Evolutionary conservation across 1,139 yeast species (phyloP).

Genomic region (Yamadazyma pseudoaaseri): DNA sequence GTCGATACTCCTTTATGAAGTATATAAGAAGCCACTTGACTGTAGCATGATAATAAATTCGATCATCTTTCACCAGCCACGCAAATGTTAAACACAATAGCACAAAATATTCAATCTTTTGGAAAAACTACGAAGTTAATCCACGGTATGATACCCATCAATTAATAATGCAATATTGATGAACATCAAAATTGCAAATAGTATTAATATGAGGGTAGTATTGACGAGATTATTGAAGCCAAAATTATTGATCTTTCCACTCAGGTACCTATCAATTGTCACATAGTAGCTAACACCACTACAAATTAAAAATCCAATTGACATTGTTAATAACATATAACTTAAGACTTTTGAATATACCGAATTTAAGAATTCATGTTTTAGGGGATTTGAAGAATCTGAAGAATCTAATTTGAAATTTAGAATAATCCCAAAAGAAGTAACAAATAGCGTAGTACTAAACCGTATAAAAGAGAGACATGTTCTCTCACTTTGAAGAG

Average conservation of each 20-base stretch:
- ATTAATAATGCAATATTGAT: conserved; percentile 43
- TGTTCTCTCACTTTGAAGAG: conserved; percentile 60
- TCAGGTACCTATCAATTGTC: conserved; percentile 46
- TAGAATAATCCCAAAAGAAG: conserved; percentile 52
- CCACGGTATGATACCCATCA: conserved; percentile 30
- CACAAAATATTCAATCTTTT: too few relatives aligned
- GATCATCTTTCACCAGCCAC: too few relatives aligned
- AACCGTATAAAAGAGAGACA: conserved; percentile 53
- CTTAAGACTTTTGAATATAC: conserved; percentile 35
- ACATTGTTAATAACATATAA: conserved; percentile 36
- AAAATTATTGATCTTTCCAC: conserved; percentile 40
- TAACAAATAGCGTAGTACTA: conserved; percentile 47
- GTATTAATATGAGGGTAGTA: conserved; percentile 34
- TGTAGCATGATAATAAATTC: too few relatives aligned
- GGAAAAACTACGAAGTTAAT: too few relatives aligned
- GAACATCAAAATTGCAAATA: conserved; percentile 42
- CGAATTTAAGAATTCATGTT: conserved; percentile 13
- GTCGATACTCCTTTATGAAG: too few relatives aligned
- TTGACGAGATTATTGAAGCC: conserved; percentile 39
- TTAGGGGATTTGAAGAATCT: conserved; percentile 8
- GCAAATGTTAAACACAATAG: too few relatives aligned
- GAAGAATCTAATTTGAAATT: conserved; percentile 47
- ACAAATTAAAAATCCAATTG: conserved; percentile 39
- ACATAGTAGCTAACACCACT: conserved; percentile 46
- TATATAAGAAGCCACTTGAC: too few relatives aligned